A percentile compares a stretch with the other conserved stretches of the same genome.
These are phyloP conservation scores for Aureobasidium sp. DNA, from an alignment of 2,329 filamentous ascomycete genomes.

Conservation along the genomic window DNA sequence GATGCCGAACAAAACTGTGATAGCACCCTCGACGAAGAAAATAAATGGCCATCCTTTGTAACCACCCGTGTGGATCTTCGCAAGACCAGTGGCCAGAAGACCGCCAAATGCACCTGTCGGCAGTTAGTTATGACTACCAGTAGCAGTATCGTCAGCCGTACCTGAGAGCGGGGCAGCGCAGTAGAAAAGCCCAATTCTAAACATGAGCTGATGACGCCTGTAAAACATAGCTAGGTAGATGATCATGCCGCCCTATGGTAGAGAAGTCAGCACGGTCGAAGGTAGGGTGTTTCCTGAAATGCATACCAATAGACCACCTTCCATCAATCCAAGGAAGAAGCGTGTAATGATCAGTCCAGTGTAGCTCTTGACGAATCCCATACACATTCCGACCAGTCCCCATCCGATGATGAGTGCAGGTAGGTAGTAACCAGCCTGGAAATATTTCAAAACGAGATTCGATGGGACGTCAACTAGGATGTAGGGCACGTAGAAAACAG, in stretches of 20 bases:
- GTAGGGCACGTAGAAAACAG: slow-evolving; percentile 40
- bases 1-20: slow-evolving; percentile 48
- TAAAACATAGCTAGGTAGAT: slow-evolving; percentile 40
- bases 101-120: slow-evolving; percentile 35
- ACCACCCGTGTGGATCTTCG: slow-evolving; percentile 30
- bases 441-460: slow-evolving; percentile 30
- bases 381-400: slow-evolving; percentile 35
- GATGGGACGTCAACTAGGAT: slow-evolving; percentile 32
- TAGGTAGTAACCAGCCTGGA: slow-evolving; percentile 36
- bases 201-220: slow-evolving; percentile 34
- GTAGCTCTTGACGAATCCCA: slow-evolving; percentile 37
- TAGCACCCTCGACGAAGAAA: slow-evolving; percentile 48
- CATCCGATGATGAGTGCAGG: slow-evolving; percentile 34
- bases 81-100: slow-evolving; percentile 37
- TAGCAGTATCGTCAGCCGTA: slow-evolving; percentile 17
- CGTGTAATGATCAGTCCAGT: slow-evolving; percentile 35
- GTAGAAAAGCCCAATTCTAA: slow-evolving; percentile 34
- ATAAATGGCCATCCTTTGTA: slow-evolving; percentile 36
- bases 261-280: background rate
- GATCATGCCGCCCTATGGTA: slow-evolving; percentile 22
- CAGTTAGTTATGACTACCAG: too few species aligned
- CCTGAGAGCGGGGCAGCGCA: slow-evolving; percentile 23
- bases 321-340: slow-evolving; percentile 36
- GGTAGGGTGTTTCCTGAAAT: too few species aligned
- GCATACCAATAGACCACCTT: slow-evolving; percentile 32